phyloP scores from a whole-genome alignment of 257 asterid genomes.

The Jacaranda mimosifolia region DNA sequence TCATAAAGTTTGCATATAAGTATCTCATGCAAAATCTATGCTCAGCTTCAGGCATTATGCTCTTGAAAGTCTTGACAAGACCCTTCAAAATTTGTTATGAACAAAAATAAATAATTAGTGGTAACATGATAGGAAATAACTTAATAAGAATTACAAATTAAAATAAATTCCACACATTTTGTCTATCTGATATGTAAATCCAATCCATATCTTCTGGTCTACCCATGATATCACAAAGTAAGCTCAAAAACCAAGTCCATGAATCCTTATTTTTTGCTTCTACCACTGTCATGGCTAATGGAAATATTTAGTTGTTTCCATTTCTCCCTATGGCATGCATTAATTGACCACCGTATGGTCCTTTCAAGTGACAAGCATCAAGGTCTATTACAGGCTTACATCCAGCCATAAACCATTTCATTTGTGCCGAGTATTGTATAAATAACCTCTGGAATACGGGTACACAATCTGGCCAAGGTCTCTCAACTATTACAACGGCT shows the following conservation, averaged over 20 bases:
- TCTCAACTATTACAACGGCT: not conserved
- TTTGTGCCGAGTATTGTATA: not conserved
- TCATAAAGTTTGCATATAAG: too few relatives aligned
- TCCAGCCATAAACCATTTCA: not conserved
- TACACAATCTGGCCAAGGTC: not conserved
- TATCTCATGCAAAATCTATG: too few relatives aligned
- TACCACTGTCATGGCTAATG: not conserved
- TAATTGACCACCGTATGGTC: not conserved
- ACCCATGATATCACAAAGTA: not conserved
- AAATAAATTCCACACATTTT: not conserved
- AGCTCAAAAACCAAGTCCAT: not conserved
- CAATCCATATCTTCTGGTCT: not conserved
- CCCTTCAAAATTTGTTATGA: not conserved
- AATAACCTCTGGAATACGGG: not conserved
- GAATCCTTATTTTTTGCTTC: not conserved
- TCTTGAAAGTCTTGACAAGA: not conserved
- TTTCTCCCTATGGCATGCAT: not conserved
- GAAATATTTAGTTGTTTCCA: slow-evolving; percentile 10
- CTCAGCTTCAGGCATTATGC: not conserved
- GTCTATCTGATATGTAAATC: not conserved
- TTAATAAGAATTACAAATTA: not conserved
- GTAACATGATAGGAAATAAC: not conserved
- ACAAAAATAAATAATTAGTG: too few relatives aligned
- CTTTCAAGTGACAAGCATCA: not conserved
- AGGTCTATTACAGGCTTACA: not conserved